Percentiles rank a stretch among this genome's conserved stretches.
Conservation (phyloP, 306 rosid genomes). For the Neltuma alba region DNA sequence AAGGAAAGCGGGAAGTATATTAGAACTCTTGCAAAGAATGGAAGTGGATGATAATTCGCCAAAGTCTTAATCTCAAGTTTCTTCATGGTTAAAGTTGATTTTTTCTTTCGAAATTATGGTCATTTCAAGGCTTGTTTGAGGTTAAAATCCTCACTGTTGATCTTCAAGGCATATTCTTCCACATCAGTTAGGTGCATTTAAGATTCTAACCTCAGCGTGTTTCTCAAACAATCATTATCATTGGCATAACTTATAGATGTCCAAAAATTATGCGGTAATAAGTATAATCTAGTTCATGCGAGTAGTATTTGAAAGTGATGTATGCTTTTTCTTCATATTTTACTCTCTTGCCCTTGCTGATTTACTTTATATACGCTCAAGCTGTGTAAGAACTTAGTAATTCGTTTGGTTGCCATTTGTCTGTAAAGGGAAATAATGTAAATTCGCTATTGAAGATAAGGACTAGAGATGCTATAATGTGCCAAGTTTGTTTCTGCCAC, state of each 20-base stretch:
- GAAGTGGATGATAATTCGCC: conserved; percentile 48
- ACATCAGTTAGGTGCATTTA: background rate
- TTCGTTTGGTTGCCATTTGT: background rate
- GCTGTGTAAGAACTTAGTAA: background rate
- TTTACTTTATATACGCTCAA: background rate
- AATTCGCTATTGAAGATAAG: background rate
- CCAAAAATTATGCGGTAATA: background rate
- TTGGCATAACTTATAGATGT: background rate
- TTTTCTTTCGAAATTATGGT: background rate
- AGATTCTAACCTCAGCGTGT: background rate
- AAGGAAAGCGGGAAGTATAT: conserved; percentile 84
- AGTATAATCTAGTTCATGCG: background rate
- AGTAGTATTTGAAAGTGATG: background rate
- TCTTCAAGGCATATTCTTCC: background rate
- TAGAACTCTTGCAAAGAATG: conserved; percentile 65
- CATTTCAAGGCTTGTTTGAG: background rate
- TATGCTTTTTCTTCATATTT: background rate
- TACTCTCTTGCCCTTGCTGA: background rate
- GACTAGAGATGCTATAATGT: background rate
- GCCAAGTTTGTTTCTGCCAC: background rate
- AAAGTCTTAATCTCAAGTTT: conserved; percentile 28
- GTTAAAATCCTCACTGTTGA: background rate
- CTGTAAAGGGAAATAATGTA: background rate
- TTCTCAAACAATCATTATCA: background rate
- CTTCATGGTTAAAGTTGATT: conserved; percentile 30